These are phyloP conservation scores for Solanum raphanifolium DNA, from an alignment of 257 asterid genomes.

Conservation along the genomic window DNA sequence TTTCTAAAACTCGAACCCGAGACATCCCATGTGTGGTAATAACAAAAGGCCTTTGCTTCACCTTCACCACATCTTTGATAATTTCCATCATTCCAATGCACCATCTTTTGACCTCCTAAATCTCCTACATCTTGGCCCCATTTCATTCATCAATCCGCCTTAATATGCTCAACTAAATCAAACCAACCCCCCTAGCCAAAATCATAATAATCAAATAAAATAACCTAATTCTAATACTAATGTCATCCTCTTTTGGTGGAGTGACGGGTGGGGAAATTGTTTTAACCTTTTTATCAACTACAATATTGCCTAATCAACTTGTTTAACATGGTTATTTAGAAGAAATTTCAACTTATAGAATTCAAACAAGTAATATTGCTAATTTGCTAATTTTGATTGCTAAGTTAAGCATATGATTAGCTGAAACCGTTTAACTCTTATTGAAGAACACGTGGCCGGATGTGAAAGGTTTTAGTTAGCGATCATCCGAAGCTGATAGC, in stretches of 20 bases:
- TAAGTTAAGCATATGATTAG: neutral
- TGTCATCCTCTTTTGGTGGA: neutral
- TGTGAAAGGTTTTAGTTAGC: neutral
- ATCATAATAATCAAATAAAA: slow-evolving; percentile 1
- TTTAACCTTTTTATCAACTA: neutral
- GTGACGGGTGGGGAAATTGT: neutral
- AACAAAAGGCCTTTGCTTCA: neutral
- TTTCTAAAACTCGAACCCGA: neutral
- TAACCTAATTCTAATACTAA: neutral
- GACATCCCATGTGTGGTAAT: neutral
- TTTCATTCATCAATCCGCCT: slow-evolving; percentile 31
- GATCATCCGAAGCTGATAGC: neutral
- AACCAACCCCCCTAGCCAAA: slow-evolving; percentile 1
- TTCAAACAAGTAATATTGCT: neutral
- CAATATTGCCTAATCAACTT: neutral
- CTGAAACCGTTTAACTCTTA: neutral
- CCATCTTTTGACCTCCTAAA: slow-evolving; percentile 12
- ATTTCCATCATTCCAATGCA: slow-evolving; percentile 5
- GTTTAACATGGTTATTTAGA: neutral
- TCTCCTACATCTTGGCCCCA: slow-evolving; percentile 9
- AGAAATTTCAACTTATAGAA: neutral
- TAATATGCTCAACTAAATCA: slow-evolving; percentile 18
- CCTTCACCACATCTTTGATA: neutral
- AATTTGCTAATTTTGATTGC: neutral
- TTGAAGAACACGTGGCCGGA: neutral